These are phyloP conservation scores for Phoma sp. DNA, from an alignment of 2,329 filamentous ascomycete species.

Conservation along the genomic window DNA sequence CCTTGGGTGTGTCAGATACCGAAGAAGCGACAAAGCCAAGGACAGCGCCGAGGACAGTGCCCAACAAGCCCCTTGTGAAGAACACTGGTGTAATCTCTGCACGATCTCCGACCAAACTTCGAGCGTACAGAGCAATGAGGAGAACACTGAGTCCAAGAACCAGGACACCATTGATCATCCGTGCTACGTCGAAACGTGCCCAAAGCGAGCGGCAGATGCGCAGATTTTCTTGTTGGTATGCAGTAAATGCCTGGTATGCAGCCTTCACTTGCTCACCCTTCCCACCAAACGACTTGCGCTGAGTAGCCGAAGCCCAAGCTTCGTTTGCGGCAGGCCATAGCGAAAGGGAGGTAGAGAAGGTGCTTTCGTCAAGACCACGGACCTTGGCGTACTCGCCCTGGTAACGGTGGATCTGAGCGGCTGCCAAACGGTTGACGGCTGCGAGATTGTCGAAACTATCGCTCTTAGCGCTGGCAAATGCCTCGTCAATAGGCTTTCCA, in stretches of 20 bases:
- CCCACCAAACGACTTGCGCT: constrained; percentile 39
- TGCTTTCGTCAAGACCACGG: constrained; percentile 68
- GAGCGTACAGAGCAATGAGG: constrained; percentile 74
- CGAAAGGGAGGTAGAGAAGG: constrained; percentile 60
- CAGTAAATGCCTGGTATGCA: constrained; percentile 64
- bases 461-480: constrained; percentile 75
- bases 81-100: constrained; percentile 61
- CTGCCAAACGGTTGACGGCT: constrained; percentile 74
- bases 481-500: constrained; percentile 90
- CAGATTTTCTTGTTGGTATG: constrained; percentile 81
- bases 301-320: constrained; percentile 53
- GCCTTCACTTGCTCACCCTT: constrained; percentile 49
- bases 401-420: constrained; percentile 88
- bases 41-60: constrained; percentile 53
- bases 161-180: constrained; percentile 80
- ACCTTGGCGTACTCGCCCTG: constrained; percentile 81
- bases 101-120: constrained; percentile 60
- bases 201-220: constrained; percentile 81
- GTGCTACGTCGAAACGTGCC: constrained; percentile 87
- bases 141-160: constrained; percentile 73
- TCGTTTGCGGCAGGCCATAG: constrained; percentile 67
- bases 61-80: constrained; percentile 58
- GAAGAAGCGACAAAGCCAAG: constrained; percentile 54
- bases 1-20: constrained; percentile 47
- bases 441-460: constrained; percentile 79